Percentiles rank a stretch among this genome's conserved stretches.
Conservation (phyloP, 1,284 basidiomycete genomes). For the Irpex sp. region DNA sequence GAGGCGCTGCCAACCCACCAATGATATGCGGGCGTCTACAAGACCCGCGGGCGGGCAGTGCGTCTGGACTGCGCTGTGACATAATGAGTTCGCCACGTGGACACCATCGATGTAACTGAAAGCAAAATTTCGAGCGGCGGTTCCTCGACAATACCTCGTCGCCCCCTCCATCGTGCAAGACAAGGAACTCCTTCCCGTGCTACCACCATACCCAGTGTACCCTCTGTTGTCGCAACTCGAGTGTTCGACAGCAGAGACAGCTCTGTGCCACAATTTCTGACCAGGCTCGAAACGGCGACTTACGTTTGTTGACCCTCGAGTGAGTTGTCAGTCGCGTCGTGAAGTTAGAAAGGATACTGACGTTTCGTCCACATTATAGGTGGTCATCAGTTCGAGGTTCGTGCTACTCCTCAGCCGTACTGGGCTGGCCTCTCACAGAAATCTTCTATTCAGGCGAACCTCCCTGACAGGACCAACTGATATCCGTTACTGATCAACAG, state of each 20-base stretch:
- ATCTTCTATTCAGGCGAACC: constrained; percentile 58
- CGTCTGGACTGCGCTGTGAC: not conserved
- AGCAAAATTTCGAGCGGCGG: constrained; percentile 12
- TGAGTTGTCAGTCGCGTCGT: constrained; percentile 35
- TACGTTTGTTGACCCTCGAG: constrained; percentile 80
- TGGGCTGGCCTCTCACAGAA: constrained; percentile 5
- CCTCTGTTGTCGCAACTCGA: constrained; percentile 34
- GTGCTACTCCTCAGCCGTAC: constrained; percentile 4
- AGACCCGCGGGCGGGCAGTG: not conserved
- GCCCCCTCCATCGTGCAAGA: constrained; percentile 2
- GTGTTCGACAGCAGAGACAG: constrained; percentile 36
- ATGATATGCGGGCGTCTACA: not conserved
- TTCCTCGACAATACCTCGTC: constrained; percentile 4
- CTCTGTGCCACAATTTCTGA: constrained; percentile 59
- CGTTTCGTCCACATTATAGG: constrained; percentile 37
- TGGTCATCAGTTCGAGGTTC: constrained; percentile 77
- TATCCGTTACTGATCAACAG: constrained; percentile 15
- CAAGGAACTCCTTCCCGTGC: constrained; percentile 3
- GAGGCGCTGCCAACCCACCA: not conserved
- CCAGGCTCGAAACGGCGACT: constrained; percentile 72
- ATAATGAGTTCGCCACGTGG: constrained; percentile 9
- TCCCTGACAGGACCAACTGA: constrained; percentile 55
- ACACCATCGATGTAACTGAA: constrained; percentile 11
- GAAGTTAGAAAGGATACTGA: constrained; percentile 6
- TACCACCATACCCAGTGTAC: constrained; percentile 1